Conservation (phyloP, 306 rosid species). For the Medicago ruthenica region DNA sequence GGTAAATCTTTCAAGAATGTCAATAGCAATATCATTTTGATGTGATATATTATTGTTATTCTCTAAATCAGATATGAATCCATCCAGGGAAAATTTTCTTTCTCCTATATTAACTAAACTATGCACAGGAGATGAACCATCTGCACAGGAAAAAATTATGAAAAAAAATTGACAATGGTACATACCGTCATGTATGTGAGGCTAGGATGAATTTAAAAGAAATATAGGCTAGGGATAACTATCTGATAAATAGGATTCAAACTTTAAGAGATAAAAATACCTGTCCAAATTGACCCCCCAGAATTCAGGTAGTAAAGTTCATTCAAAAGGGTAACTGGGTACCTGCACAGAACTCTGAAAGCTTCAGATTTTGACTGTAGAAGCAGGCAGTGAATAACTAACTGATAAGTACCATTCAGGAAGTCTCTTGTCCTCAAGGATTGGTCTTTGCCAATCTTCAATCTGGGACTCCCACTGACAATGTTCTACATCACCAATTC, state of each 20-base stretch:
- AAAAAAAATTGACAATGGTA: conserved; percentile 32
- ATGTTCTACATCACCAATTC: conserved; percentile 59
- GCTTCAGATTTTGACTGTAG: conserved; percentile 37
- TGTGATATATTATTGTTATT: conserved; percentile 40
- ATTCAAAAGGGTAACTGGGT: conserved; percentile 84
- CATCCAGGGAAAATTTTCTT: conserved; percentile 77
- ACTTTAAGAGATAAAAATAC: conserved; percentile 49
- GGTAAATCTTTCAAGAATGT: conserved; percentile 82
- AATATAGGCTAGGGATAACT: conserved; percentile 14
- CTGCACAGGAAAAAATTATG: conserved; percentile 48
- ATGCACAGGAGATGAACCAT: conserved; percentile 75
- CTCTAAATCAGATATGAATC: conserved; percentile 50
- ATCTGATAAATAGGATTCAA: conserved; percentile 22
- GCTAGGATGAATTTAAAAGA: conserved; percentile 15
- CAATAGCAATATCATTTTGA: conserved; percentile 70
- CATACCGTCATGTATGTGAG: conserved; percentile 10
- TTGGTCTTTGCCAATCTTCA: conserved; percentile 93
- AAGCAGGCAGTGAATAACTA: conserved; percentile 30
- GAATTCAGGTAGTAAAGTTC: conserved; percentile 92
- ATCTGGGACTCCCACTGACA: conserved; percentile 84
- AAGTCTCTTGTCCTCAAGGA: conserved; percentile 87
- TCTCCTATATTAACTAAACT: conserved; percentile 57
- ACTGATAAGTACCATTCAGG: conserved; percentile 85
- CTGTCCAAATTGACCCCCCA: conserved; percentile 97
- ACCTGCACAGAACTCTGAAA: conserved; percentile 65